A percentile compares a stretch with the other conserved stretches of the same genome.
Evolutionary conservation across 2,329 filamentous ascomycete species (phyloP).

Genomic region (Nemania sp.): DNA sequence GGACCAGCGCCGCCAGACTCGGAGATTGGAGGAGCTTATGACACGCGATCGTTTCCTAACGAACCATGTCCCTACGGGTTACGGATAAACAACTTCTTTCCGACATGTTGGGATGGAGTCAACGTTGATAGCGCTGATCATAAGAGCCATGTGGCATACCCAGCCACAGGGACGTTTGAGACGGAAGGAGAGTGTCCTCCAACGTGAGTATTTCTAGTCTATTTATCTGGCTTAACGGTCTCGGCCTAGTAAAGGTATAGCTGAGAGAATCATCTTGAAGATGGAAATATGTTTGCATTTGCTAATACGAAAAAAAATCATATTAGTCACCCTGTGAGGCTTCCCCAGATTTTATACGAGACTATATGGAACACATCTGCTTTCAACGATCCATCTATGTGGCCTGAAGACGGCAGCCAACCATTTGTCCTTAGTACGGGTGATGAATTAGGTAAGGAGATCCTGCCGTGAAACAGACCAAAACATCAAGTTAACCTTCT

Average conservation of each 20-base stretch:
- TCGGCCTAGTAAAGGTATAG: background rate
- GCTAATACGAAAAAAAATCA: background rate
- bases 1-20: constrained; percentile 1
- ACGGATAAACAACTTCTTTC: constrained; percentile 12
- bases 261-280: background rate
- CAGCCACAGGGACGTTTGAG: background rate
- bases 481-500: too few relatives aligned
- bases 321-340: constrained; percentile 8
- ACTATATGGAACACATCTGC: constrained; percentile 14
- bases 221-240: background rate
- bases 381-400: constrained; percentile 1
- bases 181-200: background rate
- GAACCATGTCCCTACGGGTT: constrained; percentile 10
- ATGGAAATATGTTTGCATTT: background rate
- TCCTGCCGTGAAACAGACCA: background rate
- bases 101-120: constrained; percentile 8
- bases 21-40: constrained; percentile 5
- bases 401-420: constrained; percentile 13
- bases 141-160: background rate
- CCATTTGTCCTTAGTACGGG: background rate
- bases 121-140: constrained; percentile 8
- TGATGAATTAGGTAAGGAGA: background rate
- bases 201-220: background rate
- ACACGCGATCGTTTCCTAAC: constrained; percentile 14
- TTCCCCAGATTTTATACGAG: constrained; percentile 14